phyloP scores from a whole-genome alignment of 768 basidiomycete species.

The Austroboletus eburneus region DNA sequence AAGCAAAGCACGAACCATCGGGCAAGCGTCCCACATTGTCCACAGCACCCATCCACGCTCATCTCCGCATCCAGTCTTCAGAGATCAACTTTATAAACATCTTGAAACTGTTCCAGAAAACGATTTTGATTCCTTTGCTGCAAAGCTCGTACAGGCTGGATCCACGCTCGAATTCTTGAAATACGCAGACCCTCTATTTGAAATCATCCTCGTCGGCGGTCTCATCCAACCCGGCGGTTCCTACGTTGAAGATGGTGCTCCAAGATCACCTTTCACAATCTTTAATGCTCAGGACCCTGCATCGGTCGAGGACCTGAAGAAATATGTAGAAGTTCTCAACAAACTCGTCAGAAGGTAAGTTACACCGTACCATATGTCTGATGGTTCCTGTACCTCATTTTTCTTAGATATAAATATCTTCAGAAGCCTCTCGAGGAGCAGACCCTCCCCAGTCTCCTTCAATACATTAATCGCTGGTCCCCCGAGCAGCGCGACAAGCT shows the following conservation, averaged over 20 bases:
- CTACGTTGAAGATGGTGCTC: constrained; percentile 84
- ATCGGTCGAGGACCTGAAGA: constrained; percentile 83
- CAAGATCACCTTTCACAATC: constrained; percentile 84
- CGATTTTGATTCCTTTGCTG: constrained; percentile 79
- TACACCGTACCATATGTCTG: constrained; percentile 3
- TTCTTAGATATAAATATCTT: constrained; percentile 92
- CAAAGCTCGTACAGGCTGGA: constrained; percentile 88
- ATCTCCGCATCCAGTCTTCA: constrained; percentile 58
- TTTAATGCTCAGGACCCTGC: constrained; percentile 77
- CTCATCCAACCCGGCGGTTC: constrained; percentile 94
- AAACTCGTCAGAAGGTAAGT: constrained; percentile 89
- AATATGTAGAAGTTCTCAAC: constrained; percentile 90
- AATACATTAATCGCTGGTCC: constrained; percentile 87
- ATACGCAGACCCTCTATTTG: constrained; percentile 96
- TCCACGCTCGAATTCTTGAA: constrained; percentile 92
- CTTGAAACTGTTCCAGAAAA: constrained; percentile 74
- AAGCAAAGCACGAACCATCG: constrained; percentile 89
- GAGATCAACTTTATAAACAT: constrained; percentile 90
- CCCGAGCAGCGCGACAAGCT: constrained; percentile 77
- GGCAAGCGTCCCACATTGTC: constrained; percentile 34
- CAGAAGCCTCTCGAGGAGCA: constrained; percentile 92
- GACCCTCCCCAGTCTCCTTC: constrained; percentile 77
- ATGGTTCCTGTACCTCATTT: constrained; percentile 1
- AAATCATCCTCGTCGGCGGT: constrained; percentile 92
- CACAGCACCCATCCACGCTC: constrained; percentile 5